Percentiles rank a stretch among this genome's conserved stretches.
These are phyloP conservation scores for Monilinia polystroma DNA, from an alignment of 2,329 filamentous ascomycete genomes.

Conservation along the genomic window DNA sequence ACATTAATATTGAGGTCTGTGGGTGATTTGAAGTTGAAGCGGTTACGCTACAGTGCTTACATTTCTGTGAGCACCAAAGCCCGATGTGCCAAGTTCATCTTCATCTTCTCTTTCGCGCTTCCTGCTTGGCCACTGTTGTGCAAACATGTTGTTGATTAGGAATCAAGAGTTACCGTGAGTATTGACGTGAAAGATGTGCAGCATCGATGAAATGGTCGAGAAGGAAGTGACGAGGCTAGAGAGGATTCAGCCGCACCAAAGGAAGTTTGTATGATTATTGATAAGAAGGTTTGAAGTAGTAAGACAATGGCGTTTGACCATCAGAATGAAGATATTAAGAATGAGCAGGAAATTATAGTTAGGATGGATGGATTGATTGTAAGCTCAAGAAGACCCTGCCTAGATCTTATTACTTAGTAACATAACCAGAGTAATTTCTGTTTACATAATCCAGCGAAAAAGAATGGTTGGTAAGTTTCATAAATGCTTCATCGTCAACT, in stretches of 20 bases:
- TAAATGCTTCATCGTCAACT: constrained; percentile 12
- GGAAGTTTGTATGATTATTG: background rate
- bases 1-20: constrained; percentile 13
- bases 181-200: background rate
- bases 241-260: background rate
- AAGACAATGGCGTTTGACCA: background rate
- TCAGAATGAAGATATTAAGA: constrained; percentile 4
- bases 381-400: background rate
- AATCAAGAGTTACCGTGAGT: background rate
- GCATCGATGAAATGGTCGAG: background rate
- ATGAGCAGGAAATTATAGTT: background rate
- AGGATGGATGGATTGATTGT: background rate
- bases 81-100: constrained; percentile 32
- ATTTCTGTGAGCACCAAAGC: constrained; percentile 39
- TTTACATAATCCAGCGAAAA: background rate
- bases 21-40: constrained; percentile 1
- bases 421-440: background rate
- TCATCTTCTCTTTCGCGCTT: constrained; percentile 39
- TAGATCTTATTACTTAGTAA: background rate
- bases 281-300: too few relatives aligned
- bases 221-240: constrained; percentile 2
- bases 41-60: constrained; percentile 28
- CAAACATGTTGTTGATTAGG: constrained; percentile 9
- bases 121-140: constrained; percentile 26
- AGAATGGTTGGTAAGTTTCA: constrained; percentile 3